Evolutionary conservation across 1,139 yeast species (phyloP), one percentile per base, ranked within the genome.

Genomic region (Debaryomyces nepalensis): DNA sequence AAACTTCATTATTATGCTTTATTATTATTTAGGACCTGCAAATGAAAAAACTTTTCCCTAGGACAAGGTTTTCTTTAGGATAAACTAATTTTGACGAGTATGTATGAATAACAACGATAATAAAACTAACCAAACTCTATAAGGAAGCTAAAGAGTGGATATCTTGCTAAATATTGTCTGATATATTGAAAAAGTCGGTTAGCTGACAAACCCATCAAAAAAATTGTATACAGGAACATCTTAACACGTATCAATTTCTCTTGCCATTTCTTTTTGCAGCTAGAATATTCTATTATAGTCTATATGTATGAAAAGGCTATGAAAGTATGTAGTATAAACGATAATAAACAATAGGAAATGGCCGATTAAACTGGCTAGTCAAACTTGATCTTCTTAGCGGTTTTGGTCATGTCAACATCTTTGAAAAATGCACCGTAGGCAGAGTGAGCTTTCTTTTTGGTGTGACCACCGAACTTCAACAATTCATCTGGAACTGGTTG

Each of bases 401-500:
- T 87, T 64, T 86, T 84, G 50, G 80, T 72, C 77, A 87, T 77
- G 59, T 89, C 98, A 43, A 91, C 93, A 60, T 91, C 90, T 64
- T 91, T 93, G 74, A 73, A 93, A 73, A 93, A 93, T 0, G 98
- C 97, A 53, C 99, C 99, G 57, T 93, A 93, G 8, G 91, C 97
- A 51, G 93, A 81, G 60, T 93, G 99, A 54, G 90, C 90, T 75
- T 93, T 93, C 84, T 89, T 91, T 73, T 93, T 93, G 21, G 99
- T 93, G 67, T 93, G 98, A 12, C 97, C 90, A 37, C 99, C 99
- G 57, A 91, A 93, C 65, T 91, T 93, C 62, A 89, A 77, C 60
- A 93, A 75, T 48, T 90, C 99, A 42, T 89, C 97, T n/a, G 99
- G 99, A 43, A 93, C 98, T 1, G 85, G 84, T 70, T 93, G 99